A percentile compares a stretch with the other conserved stretches of the same genome.
Conservation (phyloP, 2,329 filamentous ascomycete species). For the Dactylellina sp. region DNA sequence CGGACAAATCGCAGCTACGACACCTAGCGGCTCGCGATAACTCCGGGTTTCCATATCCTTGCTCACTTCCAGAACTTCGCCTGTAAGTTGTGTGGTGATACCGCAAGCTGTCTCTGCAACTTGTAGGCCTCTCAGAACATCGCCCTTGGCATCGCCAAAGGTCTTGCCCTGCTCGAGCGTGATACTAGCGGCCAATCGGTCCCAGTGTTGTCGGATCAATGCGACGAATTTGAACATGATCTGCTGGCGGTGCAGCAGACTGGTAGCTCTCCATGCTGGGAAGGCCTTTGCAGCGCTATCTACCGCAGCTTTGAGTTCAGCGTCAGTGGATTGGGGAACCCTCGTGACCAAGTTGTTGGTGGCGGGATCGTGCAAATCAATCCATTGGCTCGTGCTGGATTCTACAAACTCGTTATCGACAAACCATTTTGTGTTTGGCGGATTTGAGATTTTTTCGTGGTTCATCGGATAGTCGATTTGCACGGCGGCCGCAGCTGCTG, state of each 20-base stretch:
- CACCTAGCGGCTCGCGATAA: constrained; percentile 83
- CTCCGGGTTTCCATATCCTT: constrained; percentile 91
- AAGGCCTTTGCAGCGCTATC: constrained; percentile 82
- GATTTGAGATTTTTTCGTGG: constrained; percentile 76
- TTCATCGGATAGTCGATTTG: constrained; percentile 75
- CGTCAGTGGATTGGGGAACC: constrained; percentile 83
- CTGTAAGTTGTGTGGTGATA: constrained; percentile 83
- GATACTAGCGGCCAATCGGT: constrained; percentile 84
- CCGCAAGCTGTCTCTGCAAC: constrained; percentile 84
- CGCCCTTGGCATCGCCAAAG: constrained; percentile 82
- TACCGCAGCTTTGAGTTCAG: constrained; percentile 79
- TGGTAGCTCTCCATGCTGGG: constrained; percentile 77
- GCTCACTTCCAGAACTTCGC: constrained; percentile 84
- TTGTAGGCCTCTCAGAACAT: constrained; percentile 84
- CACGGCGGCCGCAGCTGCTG: constrained; percentile 65
- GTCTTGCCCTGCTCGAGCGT: constrained; percentile 91
- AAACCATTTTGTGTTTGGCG: constrained; percentile 81
- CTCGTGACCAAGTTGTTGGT: constrained; percentile 87
- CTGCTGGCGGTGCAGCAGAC: constrained; percentile 79
- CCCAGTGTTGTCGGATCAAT: constrained; percentile 85
- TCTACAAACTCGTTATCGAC: constrained; percentile 81
- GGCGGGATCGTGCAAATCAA: constrained; percentile 83
- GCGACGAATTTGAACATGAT: constrained; percentile 89
- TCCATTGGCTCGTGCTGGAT: constrained; percentile 77
- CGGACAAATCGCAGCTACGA: constrained; percentile 85